Evolutionary conservation across 805 yeast genomes (phyloP).

Genomic region (Cyberlindnera lachancei): DNA sequence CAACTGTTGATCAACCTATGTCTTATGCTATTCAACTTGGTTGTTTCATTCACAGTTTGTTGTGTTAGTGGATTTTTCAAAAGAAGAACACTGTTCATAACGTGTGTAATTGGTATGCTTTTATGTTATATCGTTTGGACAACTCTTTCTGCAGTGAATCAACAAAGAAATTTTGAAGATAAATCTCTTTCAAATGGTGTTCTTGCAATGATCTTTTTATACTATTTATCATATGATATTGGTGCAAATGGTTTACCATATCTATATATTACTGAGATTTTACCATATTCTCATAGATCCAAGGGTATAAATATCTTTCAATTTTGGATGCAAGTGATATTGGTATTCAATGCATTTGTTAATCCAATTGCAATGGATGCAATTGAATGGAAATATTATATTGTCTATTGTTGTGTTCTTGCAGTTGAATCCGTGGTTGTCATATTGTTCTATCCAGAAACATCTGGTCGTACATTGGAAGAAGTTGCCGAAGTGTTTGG

Average conservation of each 20-base stretch:
- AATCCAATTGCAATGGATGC: slow-evolving; percentile 32
- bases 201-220: slow-evolving; percentile 35
- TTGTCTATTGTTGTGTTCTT: slow-evolving; percentile 26
- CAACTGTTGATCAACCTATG: slow-evolving; percentile 43
- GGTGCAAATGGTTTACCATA: slow-evolving; percentile 39
- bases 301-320: slow-evolving; percentile 17
- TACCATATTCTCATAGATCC: slow-evolving; percentile 26
- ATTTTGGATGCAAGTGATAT: slow-evolving; percentile 14
- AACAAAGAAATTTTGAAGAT: slow-evolving; percentile 30
- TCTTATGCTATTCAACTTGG: slow-evolving; percentile 38
- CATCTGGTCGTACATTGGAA: slow-evolving; percentile 32
- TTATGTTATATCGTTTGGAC: slow-evolving; percentile 35
- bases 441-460: slow-evolving; percentile 28
- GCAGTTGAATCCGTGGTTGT: slow-evolving; percentile 24
- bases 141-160: slow-evolving; percentile 36
- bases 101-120: slow-evolving; percentile 30
- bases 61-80: slow-evolving; percentile 20
- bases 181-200: slow-evolving; percentile 36
- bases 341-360: slow-evolving; percentile 26
- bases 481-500: slow-evolving; percentile 30
- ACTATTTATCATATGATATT: slow-evolving; percentile 32
- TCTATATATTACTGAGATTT: slow-evolving; percentile 36
- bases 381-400: slow-evolving; percentile 29
- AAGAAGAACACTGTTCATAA: slow-evolving; percentile 31
- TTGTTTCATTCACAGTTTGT: slow-evolving; percentile 22